Evolutionary conservation across 768 basidiomycete species (phyloP).

Genomic region (Gyrodon lividus): DNA sequence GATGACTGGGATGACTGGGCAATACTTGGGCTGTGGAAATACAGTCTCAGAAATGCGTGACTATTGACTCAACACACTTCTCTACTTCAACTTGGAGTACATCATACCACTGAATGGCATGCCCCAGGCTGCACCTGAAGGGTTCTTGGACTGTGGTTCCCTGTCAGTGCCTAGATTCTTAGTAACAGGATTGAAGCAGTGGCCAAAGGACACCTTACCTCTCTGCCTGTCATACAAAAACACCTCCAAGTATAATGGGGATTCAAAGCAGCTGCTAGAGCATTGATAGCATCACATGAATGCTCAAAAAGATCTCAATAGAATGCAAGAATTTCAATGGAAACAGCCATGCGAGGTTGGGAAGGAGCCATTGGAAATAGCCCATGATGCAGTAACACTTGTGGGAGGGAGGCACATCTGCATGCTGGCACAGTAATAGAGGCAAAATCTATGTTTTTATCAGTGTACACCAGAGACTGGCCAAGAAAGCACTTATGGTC

Average conservation of each 20-base stretch:
- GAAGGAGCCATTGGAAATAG: slow-evolving; percentile 34
- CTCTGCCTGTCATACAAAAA: slow-evolving; percentile 1
- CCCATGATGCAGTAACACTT: slow-evolving; percentile 29
- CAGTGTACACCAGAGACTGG: too few species aligned
- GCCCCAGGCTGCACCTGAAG: slow-evolving; percentile 27
- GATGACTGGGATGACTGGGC: too few species aligned
- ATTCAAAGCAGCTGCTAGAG: background rate
- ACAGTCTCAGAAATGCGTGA: slow-evolving; percentile 1
- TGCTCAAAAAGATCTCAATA: slow-evolving; percentile 35
- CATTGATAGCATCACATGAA: slow-evolving; percentile 31
- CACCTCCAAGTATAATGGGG: slow-evolving; percentile 13
- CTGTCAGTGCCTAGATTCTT: slow-evolving; percentile 10
- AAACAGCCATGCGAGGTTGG: slow-evolving; percentile 18
- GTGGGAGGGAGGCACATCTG: background rate
- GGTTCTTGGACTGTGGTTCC: slow-evolving; percentile 26
- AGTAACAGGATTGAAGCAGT: background rate
- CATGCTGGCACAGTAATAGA: too few species aligned
- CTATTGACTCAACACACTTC: slow-evolving; percentile 3
- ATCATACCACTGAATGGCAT: slow-evolving; percentile 32
- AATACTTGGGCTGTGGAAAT: too few species aligned
- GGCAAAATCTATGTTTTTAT: too few species aligned
- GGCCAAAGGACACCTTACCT: slow-evolving; percentile 17
- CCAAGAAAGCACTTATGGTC: too few species aligned
- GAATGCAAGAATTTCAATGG: slow-evolving; percentile 33
- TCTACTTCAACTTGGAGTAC: slow-evolving; percentile 17